These are phyloP conservation scores for Diaporthe ampelina DNA, from an alignment of 2,329 filamentous ascomycete species.

Conservation along the genomic window DNA sequence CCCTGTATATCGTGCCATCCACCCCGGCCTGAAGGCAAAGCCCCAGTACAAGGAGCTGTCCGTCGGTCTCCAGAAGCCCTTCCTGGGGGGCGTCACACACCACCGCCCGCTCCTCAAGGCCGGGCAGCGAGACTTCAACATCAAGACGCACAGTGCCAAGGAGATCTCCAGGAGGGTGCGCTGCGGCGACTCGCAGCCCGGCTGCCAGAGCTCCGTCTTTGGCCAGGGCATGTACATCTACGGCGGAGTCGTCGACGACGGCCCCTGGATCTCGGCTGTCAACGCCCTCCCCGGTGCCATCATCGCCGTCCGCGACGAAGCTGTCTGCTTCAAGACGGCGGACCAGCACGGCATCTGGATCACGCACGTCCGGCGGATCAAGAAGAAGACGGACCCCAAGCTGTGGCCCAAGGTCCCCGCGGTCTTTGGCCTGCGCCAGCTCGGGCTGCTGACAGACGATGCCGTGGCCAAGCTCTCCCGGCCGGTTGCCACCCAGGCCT, in stretches of 20 bases:
- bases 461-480: conserved; percentile 41
- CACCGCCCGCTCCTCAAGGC: conserved; percentile 56
- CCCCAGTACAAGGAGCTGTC: conserved; percentile 48
- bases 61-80: conserved; percentile 51
- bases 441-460: conserved; percentile 49
- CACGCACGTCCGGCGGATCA: conserved; percentile 55
- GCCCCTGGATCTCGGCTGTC: conserved; percentile 41
- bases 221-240: conserved; percentile 56
- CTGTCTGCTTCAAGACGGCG: conserved; percentile 54
- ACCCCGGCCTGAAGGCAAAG: conserved; percentile 47
- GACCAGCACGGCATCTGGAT: conserved; percentile 58
- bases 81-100: conserved; percentile 54
- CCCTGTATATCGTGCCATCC: conserved; percentile 36
- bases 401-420: conserved; percentile 59
- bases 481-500: conserved; percentile 45
- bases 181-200: conserved; percentile 58
- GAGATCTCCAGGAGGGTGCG: conserved; percentile 58
- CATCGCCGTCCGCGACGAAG: conserved; percentile 53
- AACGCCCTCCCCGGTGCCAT: conserved; percentile 47
- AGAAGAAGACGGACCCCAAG: conserved; percentile 53
- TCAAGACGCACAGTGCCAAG: conserved; percentile 50
- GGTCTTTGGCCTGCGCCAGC: conserved; percentile 50
- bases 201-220: conserved; percentile 54
- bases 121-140: conserved; percentile 54
- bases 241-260: conserved; percentile 56